Conservation (phyloP, 2,329 filamentous ascomycete genomes). For the Colletotrichum sp. region DNA sequence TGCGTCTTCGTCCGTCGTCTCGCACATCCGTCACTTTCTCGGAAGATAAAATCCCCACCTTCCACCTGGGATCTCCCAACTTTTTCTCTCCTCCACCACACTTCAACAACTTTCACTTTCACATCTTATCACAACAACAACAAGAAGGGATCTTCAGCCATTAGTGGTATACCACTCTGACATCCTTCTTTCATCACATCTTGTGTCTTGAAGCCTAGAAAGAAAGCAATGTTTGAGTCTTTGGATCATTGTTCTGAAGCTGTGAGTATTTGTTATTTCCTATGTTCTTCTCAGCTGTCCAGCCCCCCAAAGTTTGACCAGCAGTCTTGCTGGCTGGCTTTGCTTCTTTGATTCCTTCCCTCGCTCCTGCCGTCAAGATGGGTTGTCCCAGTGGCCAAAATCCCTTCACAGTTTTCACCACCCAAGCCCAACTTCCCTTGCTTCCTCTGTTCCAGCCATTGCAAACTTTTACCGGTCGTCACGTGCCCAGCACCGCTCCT, state of each 20-base stretch:
- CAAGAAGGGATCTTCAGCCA: not conserved
- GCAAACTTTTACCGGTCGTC: not conserved
- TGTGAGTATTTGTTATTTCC: not conserved
- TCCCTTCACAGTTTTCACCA: rapidly evolving
- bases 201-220: not conserved
- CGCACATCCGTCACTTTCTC: not conserved
- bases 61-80: rapidly evolving
- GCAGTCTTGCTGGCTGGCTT: rapidly evolving
- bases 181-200: not conserved
- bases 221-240: not conserved
- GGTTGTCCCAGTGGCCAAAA: not conserved
- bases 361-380: not conserved
- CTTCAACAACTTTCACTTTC: not conserved
- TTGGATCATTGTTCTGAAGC: not conserved
- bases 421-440: rapidly evolving
- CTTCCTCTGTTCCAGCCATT: not conserved
- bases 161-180: rapidly evolving
- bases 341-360: rapidly evolving
- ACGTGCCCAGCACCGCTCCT: not conserved
- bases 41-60: not conserved
- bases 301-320: rapidly evolving
- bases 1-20: not conserved
- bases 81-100: not conserved
- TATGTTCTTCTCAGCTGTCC: rapidly evolving
- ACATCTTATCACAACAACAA: not conserved